phyloP scores from a whole-genome alignment of 1,139 yeast species.

The Kodamaea ohmeri region DNA sequence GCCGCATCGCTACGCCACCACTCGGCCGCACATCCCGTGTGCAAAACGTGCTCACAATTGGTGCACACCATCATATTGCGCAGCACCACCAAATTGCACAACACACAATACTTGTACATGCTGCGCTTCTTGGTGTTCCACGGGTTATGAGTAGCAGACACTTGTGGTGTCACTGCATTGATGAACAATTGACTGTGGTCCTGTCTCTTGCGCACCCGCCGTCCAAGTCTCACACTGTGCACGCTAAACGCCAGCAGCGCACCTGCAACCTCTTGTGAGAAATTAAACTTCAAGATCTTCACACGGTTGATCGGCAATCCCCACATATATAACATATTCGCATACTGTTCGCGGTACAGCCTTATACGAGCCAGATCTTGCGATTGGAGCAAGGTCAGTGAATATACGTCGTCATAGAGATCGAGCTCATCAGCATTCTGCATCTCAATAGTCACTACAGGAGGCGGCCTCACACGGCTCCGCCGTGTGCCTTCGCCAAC shows the following conservation, averaged over 20 bases:
- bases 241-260: constrained; percentile 24
- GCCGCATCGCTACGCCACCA: constrained; percentile 65
- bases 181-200: constrained; percentile 21
- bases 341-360: constrained; percentile 67
- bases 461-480: constrained; percentile 31
- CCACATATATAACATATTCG: constrained; percentile 80
- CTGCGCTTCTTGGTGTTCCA: constrained; percentile 33
- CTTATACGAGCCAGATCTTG: constrained; percentile 45
- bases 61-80: constrained; percentile 68
- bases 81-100: constrained; percentile 60
- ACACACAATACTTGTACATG: constrained; percentile 49
- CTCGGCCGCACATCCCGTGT: constrained; percentile 69
- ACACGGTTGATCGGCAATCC: constrained; percentile 74
- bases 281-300: constrained; percentile 74
- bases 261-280: constrained; percentile 22
- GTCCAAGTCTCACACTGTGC: constrained; percentile 46
- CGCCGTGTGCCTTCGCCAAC: no score
- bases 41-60: constrained; percentile 75
- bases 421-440: constrained; percentile 57
- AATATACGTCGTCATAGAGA: constrained; percentile 46
- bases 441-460: constrained; percentile 50
- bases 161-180: constrained; percentile 25
- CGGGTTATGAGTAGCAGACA: constrained; percentile 23
- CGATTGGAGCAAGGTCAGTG: constrained; percentile 46
- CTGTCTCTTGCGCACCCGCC: constrained; percentile 26